Conservation (phyloP, 805 yeast genomes). For the Candida palmyrensis region DNA sequence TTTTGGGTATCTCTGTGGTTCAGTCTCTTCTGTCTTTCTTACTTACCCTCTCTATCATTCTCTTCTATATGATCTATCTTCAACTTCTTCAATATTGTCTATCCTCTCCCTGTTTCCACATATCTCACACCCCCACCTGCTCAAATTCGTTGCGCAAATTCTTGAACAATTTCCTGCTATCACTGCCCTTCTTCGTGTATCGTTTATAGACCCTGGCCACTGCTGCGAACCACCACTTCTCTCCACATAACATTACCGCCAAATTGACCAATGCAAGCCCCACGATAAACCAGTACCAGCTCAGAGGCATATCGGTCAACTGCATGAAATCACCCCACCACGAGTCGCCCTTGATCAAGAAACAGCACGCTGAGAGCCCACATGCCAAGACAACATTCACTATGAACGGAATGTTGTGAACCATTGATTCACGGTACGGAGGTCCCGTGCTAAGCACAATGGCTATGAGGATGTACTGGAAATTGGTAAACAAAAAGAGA, state of each 20-base stretch:
- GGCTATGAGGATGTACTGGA: slow-evolving; percentile 85
- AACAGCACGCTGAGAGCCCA: slow-evolving; percentile 46
- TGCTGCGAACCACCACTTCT: slow-evolving; percentile 36
- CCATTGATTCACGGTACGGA: slow-evolving; percentile 80
- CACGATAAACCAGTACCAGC: slow-evolving; percentile 50
- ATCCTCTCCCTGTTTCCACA: not conserved
- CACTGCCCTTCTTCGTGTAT: slow-evolving; percentile 17
- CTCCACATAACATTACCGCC: slow-evolving; percentile 40
- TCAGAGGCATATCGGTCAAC: slow-evolving; percentile 52
- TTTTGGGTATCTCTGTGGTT: too few relatives aligned
- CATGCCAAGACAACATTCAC: slow-evolving; percentile 50
- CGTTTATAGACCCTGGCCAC: slow-evolving; percentile 38
- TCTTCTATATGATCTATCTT: too few relatives aligned
- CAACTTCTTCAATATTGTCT: too few relatives aligned
- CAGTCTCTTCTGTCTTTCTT: too few relatives aligned
- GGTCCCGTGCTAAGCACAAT: slow-evolving; percentile 85
- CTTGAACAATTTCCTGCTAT: slow-evolving; percentile 39
- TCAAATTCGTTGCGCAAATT: slow-evolving; percentile 21
- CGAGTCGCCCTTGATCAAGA: slow-evolving; percentile 48
- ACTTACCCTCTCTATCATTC: too few relatives aligned
- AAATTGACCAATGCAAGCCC: slow-evolving; percentile 46
- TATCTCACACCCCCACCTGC: slow-evolving; percentile 1
- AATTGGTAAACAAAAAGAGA: slow-evolving; percentile 73
- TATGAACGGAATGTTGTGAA: slow-evolving; percentile 66
- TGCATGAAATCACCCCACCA: slow-evolving; percentile 69